phyloP scores from a whole-genome alignment of 1,284 basidiomycete genomes.

The Kwoniella shivajii region DNA sequence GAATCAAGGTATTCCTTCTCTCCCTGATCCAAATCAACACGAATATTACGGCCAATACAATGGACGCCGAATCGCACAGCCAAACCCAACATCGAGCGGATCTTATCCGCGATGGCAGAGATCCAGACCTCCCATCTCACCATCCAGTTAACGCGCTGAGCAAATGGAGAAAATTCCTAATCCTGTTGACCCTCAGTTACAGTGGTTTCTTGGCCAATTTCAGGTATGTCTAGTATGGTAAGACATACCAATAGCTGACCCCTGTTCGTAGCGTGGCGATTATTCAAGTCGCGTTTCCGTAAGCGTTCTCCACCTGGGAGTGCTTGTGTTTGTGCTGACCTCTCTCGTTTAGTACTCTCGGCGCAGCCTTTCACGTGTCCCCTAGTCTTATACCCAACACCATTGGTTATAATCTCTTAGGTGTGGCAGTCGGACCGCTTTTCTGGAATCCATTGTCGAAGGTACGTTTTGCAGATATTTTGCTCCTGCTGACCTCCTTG shows the following conservation, averaged over 20 bases:
- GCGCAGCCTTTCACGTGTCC: slow-evolving; percentile 30
- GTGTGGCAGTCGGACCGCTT: slow-evolving; percentile 49
- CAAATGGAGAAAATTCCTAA: slow-evolving; percentile 38
- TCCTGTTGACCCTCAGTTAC: slow-evolving; percentile 38
- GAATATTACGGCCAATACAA: too few relatives aligned
- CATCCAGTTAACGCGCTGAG: slow-evolving; percentile 41
- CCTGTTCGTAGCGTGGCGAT: slow-evolving; percentile 14
- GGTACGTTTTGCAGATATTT: neutral
- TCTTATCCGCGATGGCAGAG: slow-evolving; percentile 6
- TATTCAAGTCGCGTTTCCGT: slow-evolving; percentile 19
- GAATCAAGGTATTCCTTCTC: too few relatives aligned
- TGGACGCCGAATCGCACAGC: neutral
- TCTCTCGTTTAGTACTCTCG: slow-evolving; percentile 20
- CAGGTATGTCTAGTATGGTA: neutral
- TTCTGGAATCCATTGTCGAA: slow-evolving; percentile 40
- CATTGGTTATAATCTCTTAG: slow-evolving; percentile 51
- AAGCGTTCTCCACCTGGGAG: neutral
- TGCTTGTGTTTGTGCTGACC: neutral
- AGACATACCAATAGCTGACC: neutral
- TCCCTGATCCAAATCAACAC: too few relatives aligned
- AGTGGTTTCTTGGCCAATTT: slow-evolving; percentile 45
- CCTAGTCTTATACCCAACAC: slow-evolving; percentile 44
- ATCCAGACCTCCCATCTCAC: slow-evolving; percentile 19
- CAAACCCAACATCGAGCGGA: neutral
- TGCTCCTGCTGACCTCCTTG: neutral